A percentile compares a stretch with the other conserved stretches of the same genome.
Evolutionary conservation across 78 protist genomes (phyloP).

Genomic region (Cavenderia fasciculata): DNA sequence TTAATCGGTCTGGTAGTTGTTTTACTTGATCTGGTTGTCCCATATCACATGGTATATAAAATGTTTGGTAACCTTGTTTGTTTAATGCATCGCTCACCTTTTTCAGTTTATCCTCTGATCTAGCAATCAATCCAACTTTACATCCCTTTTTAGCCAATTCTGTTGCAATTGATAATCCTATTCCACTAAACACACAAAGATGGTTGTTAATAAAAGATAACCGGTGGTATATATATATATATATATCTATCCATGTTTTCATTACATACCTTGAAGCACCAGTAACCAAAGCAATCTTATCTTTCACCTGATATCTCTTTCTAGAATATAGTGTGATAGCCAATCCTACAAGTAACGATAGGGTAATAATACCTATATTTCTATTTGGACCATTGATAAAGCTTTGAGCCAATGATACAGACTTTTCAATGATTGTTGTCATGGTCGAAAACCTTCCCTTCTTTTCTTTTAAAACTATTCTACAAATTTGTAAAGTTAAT

Average conservation of each 20-base stretch:
- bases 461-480: too few species aligned
- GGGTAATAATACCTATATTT: too few species aligned
- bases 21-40: not conserved
- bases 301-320: too few species aligned
- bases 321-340: too few species aligned
- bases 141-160: slow-evolving; percentile 38
- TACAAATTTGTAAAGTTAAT: too few species aligned
- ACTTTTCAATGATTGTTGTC: too few species aligned
- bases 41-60: not conserved
- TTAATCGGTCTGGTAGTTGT: not conserved
- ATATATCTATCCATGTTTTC: not conserved
- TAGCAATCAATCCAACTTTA: slow-evolving; percentile 25
- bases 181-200: slow-evolving; percentile 29
- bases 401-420: too few species aligned
- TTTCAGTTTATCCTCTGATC: slow-evolving; percentile 3
- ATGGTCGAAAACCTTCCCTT: too few species aligned
- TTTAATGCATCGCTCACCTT: not conserved
- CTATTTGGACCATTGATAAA: too few species aligned
- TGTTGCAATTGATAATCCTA: slow-evolving; percentile 20
- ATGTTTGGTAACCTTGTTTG: not conserved
- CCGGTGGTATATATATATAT: too few species aligned
- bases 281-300: slow-evolving; percentile 36
- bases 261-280: slow-evolving; percentile 38
- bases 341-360: too few species aligned
- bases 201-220: not conserved